Base-by-base conservation (phyloP, 805 yeast genomes). In the Sugiyamaella valdiviana region DNA sequence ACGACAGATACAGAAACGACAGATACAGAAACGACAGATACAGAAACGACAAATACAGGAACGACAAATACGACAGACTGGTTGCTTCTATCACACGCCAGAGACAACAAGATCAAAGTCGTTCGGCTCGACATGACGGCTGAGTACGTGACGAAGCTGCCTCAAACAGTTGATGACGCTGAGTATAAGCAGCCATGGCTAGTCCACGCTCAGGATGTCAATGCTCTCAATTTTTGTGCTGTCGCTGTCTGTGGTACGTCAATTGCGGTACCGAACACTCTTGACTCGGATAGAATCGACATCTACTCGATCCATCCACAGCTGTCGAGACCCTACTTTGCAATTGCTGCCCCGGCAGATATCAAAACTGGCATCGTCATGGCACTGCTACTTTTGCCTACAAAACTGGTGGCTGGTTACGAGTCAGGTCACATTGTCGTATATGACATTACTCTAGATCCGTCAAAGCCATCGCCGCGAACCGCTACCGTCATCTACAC, bases 181-280 rank as follows among this genome's bases (percentile, higher is more conserved):
- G 39, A 23, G 9, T 64, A 62, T 57, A 54, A 57, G 19, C 47
- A 46, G 23, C 72, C 71, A 5, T 57, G 64, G 55, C 53, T 64
- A 26, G 62, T 68, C 1, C 71, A 74, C 51, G 72, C 75, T 15
- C 70, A 83, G 54, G 89, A 89, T 5, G 83, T 84, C 39, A 87
- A 87, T 62, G 71, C 86, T 3, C 66, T 87, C 53, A 86, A 85
- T 57, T 87, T 82, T 62, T 76, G 88, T 55, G 79, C 80, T 47
- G 79, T 82, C n/a, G 80, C 73, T 4, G 63, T 74, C 15, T 47
- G 43, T 6, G 60, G 61, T 1, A 55, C 54, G 12, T 49, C 78
- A 21, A 59, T 82, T 5, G 74, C 74, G 0, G 76, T 85, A 0
- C 88, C 95, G 0, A 79, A 82, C 15, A 78, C 88, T 0, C 63